phyloP scores from a whole-genome alignment of 306 rosid genomes.

The Sindora glabra region DNA sequence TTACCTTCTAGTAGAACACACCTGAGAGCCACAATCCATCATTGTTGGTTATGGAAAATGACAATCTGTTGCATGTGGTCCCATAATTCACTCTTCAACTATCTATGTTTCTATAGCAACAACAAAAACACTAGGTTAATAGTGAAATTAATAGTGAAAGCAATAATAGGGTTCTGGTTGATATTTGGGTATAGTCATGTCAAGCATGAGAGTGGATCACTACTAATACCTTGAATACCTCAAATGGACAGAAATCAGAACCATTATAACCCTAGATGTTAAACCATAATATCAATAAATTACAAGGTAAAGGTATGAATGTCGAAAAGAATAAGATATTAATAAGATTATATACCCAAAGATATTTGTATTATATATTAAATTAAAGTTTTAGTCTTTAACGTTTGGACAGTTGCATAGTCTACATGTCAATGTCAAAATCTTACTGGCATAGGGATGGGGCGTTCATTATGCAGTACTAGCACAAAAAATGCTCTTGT shows the following conservation, averaged over 20 bases:
- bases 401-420: not conserved
- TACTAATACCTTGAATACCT: constrained; percentile 67
- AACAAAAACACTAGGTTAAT: not conserved
- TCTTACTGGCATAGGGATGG: constrained; percentile 73
- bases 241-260: constrained; percentile 65
- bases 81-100: not conserved
- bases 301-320: not conserved
- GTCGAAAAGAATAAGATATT: not conserved
- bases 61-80: too few relatives aligned
- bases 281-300: not conserved
- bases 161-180: not conserved
- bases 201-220: constrained; percentile 10
- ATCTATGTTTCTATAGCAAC: not conserved
- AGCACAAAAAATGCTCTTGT: constrained; percentile 59
- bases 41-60: too few relatives aligned
- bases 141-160: not conserved
- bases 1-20: too few relatives aligned
- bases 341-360: too few relatives aligned
- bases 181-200: not conserved
- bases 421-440: not conserved
- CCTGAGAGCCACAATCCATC: too few relatives aligned
- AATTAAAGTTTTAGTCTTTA: not conserved
- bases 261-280: constrained; percentile 65
- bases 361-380: not conserved
- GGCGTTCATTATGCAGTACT: constrained; percentile 84